These are phyloP conservation scores for Fragaria vesca DNA, from an alignment of 306 rosid species.

Conservation along the genomic window DNA sequence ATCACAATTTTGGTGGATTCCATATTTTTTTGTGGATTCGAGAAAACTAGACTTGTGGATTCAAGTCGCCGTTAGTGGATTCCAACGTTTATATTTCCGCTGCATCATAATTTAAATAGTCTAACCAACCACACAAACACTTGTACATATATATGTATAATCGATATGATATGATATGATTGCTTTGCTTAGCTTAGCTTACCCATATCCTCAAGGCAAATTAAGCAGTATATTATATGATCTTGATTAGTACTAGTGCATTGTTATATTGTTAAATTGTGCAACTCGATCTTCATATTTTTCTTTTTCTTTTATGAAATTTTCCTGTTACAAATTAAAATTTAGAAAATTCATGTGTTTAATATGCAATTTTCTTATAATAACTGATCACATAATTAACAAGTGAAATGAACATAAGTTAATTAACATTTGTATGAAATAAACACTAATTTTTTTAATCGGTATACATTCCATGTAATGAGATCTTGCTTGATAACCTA, in stretches of 20 bases:
- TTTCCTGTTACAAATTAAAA: background rate
- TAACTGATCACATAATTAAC: background rate
- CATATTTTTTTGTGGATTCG: no score
- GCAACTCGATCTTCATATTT: background rate
- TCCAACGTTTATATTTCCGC: no score
- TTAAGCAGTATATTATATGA: background rate
- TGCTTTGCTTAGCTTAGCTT: conserved; percentile 6
- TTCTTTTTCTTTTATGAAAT: background rate
- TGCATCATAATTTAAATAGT: conserved; percentile 18
- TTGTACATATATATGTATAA: background rate
- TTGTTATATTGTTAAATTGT: background rate
- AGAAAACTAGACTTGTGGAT: no score
- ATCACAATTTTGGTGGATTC: no score
- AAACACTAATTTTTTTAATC: background rate
- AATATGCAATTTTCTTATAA: background rate
- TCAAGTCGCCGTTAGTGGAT: no score
- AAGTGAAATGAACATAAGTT: background rate
- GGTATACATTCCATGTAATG: background rate
- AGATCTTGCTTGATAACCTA: background rate
- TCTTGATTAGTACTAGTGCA: background rate
- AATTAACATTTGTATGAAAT: no score
- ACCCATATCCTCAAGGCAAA: conserved; percentile 28
- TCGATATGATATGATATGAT: conserved; percentile 9
- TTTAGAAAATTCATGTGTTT: background rate
- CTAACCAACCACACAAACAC: background rate